These are phyloP conservation scores for Rhizopus microsporus DNA, from an alignment of 371 early-diverging fungal genomes.

Conservation along the genomic window DNA sequence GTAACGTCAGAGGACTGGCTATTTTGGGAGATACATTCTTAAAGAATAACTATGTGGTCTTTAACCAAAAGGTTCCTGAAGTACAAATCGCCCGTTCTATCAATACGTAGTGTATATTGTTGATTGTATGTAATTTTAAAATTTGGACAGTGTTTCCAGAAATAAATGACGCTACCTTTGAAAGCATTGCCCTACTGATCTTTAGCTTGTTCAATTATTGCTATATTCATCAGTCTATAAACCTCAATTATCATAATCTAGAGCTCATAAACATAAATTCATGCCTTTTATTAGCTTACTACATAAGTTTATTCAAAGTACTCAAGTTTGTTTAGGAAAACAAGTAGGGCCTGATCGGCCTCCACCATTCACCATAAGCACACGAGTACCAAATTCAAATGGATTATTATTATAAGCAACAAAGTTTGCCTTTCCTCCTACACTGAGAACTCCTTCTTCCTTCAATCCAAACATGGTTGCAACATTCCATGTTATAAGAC, in stretches of 20 bases:
- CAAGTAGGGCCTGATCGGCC: conserved; percentile 50
- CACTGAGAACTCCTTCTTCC: conserved; percentile 25
- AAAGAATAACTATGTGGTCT: conserved; percentile 53
- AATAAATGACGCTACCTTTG: too few relatives aligned
- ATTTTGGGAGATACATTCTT: conserved; percentile 53
- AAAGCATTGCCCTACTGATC: too few relatives aligned
- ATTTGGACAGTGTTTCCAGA: too few relatives aligned
- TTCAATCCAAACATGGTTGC: conserved; percentile 63
- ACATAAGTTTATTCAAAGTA: background rate
- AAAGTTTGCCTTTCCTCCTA: conserved; percentile 41
- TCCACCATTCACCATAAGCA: conserved; percentile 57
- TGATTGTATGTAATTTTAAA: too few relatives aligned
- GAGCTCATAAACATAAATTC: too few relatives aligned
- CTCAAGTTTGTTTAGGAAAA: conserved; percentile 37
- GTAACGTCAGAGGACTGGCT: conserved; percentile 19
- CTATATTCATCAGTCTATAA: too few relatives aligned
- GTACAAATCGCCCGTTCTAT: conserved; percentile 27
- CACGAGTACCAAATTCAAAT: conserved; percentile 61
- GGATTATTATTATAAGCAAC: conserved; percentile 59
- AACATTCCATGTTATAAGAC: conserved; percentile 75
- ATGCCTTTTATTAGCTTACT: too few relatives aligned
- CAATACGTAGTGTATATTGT: background rate
- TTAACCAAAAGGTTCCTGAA: conserved; percentile 31
- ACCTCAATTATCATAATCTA: too few relatives aligned
- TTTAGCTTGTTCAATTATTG: too few relatives aligned